Evolutionary conservation across 106 monocot genomes (phyloP).

Genomic region (Platanthera guangdongensis): DNA sequence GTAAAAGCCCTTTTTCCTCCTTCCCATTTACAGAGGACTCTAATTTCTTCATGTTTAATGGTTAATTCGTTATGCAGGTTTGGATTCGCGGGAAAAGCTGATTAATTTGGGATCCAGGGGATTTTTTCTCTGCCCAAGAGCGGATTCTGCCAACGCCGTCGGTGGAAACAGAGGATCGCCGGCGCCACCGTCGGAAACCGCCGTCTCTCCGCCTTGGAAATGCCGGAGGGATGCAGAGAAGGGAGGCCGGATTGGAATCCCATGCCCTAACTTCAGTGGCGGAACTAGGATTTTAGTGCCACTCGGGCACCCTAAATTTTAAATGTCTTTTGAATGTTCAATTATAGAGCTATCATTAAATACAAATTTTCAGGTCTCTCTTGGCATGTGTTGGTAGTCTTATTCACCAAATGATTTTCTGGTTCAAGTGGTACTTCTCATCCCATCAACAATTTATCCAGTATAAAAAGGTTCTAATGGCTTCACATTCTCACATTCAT

Average conservation of each 20-base stretch:
- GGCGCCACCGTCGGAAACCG: background rate
- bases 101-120: slow-evolving; percentile 53
- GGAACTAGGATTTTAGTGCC: too few species aligned
- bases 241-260: slow-evolving; percentile 14
- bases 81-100: slow-evolving; percentile 54
- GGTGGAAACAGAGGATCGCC: background rate
- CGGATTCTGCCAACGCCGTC: background rate
- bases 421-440: too few species aligned
- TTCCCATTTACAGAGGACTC: background rate
- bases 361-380: too few species aligned
- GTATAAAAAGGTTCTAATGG: too few species aligned
- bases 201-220: background rate
- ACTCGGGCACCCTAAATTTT: too few species aligned
- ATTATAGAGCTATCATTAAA: too few species aligned
- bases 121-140: slow-evolving; percentile 67
- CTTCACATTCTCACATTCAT: too few species aligned
- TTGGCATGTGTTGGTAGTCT: too few species aligned
- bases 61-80: slow-evolving; percentile 12
- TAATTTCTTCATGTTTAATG: background rate
- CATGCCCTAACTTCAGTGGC: too few species aligned
- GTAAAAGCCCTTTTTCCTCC: slow-evolving; percentile 15
- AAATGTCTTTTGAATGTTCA: too few species aligned
- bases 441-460: too few species aligned
- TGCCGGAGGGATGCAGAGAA: slow-evolving; percentile 26
- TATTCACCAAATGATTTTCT: too few species aligned